phyloP scores from a whole-genome alignment of 352 stramenopile genomes.

The Sclerospora graminicola region DNA sequence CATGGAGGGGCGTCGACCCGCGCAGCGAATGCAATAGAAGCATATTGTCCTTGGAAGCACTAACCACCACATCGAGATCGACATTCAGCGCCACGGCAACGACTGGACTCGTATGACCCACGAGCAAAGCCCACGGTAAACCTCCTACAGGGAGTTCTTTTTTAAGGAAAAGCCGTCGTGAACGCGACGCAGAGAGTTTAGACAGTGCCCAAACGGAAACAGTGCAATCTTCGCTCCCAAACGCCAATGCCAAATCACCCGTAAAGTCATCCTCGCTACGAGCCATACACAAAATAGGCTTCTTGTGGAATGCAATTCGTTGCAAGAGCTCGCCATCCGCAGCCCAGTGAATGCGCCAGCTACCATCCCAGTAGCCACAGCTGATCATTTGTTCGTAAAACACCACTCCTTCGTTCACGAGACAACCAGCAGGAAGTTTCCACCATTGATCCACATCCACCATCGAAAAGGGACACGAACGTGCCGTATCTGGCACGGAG shows the following conservation, averaged over 20 bases:
- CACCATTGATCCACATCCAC: constrained; percentile 82
- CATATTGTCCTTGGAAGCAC: constrained; percentile 64
- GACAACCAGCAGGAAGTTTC: constrained; percentile 63
- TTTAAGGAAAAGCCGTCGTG: constrained; percentile 78
- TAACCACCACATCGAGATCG: constrained; percentile 74
- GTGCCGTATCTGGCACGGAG: constrained; percentile 48
- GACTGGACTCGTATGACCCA: constrained; percentile 67
- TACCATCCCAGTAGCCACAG: constrained; percentile 82
- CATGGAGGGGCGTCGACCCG: constrained; percentile 61
- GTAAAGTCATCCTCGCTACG: constrained; percentile 81
- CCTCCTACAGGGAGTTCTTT: constrained; percentile 73
- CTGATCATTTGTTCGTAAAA: constrained; percentile 88
- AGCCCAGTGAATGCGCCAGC: constrained; percentile 83
- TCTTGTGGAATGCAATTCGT: constrained; percentile 83
- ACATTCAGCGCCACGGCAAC: constrained; percentile 75
- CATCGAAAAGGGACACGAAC: constrained; percentile 66
- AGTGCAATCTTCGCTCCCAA: constrained; percentile 79
- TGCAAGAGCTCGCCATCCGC: constrained; percentile 76
- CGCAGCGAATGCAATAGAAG: constrained; percentile 71
- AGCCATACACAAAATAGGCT: constrained; percentile 79
- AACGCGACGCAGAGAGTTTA: constrained; percentile 65
- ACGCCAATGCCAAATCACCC: constrained; percentile 70
- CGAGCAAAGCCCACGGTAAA: constrained; percentile 70
- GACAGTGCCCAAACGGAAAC: constrained; percentile 81
- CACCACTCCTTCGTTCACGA: constrained; percentile 68